Conservation (phyloP, 768 basidiomycete genomes). For the Leucosporidium scottii region DNA sequence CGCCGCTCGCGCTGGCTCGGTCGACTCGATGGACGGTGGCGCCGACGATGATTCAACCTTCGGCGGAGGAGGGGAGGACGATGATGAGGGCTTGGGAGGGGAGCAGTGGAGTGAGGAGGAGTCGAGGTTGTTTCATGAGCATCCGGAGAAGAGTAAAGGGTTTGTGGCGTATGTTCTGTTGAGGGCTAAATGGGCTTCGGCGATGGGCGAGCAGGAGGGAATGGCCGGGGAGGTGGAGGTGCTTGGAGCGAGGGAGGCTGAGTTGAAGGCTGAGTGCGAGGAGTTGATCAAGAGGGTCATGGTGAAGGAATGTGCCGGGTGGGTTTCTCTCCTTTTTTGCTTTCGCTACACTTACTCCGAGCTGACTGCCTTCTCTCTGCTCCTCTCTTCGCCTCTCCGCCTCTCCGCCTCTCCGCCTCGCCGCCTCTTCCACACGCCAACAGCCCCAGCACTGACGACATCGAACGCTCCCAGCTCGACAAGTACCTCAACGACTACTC, state of each 20-base stretch:
- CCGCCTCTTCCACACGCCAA: too few relatives aligned
- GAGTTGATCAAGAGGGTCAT: conserved; percentile 49
- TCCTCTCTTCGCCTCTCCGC: too few relatives aligned
- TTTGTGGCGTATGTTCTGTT: conserved; percentile 59
- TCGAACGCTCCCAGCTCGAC: too few relatives aligned
- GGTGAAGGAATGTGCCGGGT: conserved; percentile 29
- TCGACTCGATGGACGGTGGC: conserved; percentile 16
- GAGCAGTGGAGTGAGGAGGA: conserved; percentile 23
- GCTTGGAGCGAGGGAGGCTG: conserved; percentile 49
- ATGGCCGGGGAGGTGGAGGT: conserved; percentile 60
- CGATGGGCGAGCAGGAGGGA: conserved; percentile 58
- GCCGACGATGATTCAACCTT: neutral
- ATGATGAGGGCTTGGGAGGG: neutral
- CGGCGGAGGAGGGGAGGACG: conserved; percentile 2
- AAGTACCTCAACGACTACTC: too few relatives aligned
- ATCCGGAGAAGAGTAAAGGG: conserved; percentile 25
- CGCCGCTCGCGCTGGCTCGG: conserved; percentile 8
- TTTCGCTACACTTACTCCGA: neutral
- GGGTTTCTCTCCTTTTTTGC: neutral
- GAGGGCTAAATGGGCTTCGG: conserved; percentile 72
- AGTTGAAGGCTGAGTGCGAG: conserved; percentile 38
- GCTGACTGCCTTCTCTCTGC: too few relatives aligned
- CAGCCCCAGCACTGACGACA: too few relatives aligned
- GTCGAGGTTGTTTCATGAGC: conserved; percentile 3
- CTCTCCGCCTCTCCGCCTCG: too few relatives aligned